phyloP scores from a whole-genome alignment of 2,329 filamentous ascomycete genomes.

The Penicillium sp. region DNA sequence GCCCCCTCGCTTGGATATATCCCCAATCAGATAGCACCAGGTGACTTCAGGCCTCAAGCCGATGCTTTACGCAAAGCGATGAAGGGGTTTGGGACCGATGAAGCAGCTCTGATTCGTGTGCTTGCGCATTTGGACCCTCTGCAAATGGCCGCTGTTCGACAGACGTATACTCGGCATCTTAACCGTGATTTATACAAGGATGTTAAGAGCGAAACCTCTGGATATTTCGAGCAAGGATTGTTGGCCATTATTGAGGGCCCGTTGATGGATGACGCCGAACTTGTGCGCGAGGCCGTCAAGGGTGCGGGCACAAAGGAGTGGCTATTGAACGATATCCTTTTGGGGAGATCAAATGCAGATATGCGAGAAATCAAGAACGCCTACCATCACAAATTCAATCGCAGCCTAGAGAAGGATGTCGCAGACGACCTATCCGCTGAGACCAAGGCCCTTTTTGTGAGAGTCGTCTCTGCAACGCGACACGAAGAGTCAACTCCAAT shows the following conservation, averaged over 20 bases:
- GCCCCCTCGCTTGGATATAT: slow-evolving; percentile 72
- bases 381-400: slow-evolving; percentile 66
- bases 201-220: slow-evolving; percentile 70
- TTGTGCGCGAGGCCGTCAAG: slow-evolving; percentile 67
- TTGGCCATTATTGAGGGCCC: slow-evolving; percentile 75
- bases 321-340: slow-evolving; percentile 79
- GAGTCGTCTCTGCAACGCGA: slow-evolving; percentile 70
- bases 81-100: slow-evolving; percentile 91
- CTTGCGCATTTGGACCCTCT: slow-evolving; percentile 72
- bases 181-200: slow-evolving; percentile 68
- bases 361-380: slow-evolving; percentile 77
- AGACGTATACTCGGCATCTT: slow-evolving; percentile 63
- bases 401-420: slow-evolving; percentile 67
- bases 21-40: slow-evolving; percentile 62
- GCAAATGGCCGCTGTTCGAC: slow-evolving; percentile 66
- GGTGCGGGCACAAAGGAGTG: slow-evolving; percentile 83
- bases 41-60: slow-evolving; percentile 65
- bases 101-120: slow-evolving; percentile 67
- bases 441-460: slow-evolving; percentile 79
- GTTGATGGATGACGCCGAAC: slow-evolving; percentile 68
- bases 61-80: slow-evolving; percentile 73
- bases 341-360: slow-evolving; percentile 81
- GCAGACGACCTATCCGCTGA: slow-evolving; percentile 77
- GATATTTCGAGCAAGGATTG: slow-evolving; percentile 71
- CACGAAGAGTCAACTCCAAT: slow-evolving; percentile 75